Evolutionary conservation across 805 yeast genomes (phyloP).

Genomic region (Metschnikowia santaceciliae): DNA sequence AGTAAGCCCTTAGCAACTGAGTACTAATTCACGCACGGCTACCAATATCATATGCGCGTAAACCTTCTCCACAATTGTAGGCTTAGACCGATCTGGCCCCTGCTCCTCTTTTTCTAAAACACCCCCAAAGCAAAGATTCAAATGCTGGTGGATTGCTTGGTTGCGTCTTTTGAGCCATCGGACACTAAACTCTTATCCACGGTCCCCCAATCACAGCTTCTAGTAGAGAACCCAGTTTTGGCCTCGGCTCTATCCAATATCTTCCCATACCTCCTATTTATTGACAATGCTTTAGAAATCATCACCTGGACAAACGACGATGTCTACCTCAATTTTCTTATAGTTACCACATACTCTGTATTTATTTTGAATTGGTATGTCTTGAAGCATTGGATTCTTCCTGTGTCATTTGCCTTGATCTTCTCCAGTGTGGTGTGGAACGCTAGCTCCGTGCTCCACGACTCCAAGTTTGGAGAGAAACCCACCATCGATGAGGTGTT

Average conservation of each 20-base stretch:
- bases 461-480: slow-evolving; percentile 39
- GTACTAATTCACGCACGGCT: not conserved
- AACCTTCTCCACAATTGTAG: slow-evolving; percentile 13
- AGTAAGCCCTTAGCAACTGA: not conserved
- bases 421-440: slow-evolving; percentile 45
- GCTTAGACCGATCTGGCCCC: not conserved
- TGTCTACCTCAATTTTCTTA: slow-evolving; percentile 43
- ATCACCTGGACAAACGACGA: slow-evolving; percentile 56
- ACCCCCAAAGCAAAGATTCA: not conserved
- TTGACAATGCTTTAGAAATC: slow-evolving; percentile 42
- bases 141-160: slow-evolving; percentile 16
- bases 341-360: slow-evolving; percentile 36
- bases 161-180: slow-evolving; percentile 35
- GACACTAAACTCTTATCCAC: slow-evolving; percentile 31
- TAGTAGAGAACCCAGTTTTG: slow-evolving; percentile 44
- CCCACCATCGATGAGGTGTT: slow-evolving; percentile 54
- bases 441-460: slow-evolving; percentile 38
- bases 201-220: slow-evolving; percentile 27
- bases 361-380: slow-evolving; percentile 41
- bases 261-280: slow-evolving; percentile 44
- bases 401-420: slow-evolving; percentile 32
- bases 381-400: slow-evolving; percentile 34
- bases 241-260: slow-evolving; percentile 44
- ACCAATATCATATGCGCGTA: slow-evolving; percentile 13
- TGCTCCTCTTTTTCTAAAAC: not conserved